Evolutionary conservation across 768 basidiomycete species (phyloP).

Genomic region (Kwoniella pini): DNA sequence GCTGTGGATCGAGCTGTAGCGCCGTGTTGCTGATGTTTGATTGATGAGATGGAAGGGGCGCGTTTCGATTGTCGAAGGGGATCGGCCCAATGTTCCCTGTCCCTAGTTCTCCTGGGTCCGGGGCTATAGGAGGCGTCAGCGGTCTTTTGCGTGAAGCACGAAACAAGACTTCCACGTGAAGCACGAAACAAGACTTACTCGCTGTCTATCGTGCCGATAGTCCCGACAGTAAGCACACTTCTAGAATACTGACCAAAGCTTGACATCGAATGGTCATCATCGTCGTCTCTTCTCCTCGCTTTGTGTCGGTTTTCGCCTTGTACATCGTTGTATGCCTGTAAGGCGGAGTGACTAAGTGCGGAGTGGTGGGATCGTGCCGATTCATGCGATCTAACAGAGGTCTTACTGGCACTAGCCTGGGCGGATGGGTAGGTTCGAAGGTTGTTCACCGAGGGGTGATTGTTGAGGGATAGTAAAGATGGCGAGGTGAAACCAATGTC

Average conservation of each 20-base stretch:
- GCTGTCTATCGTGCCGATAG: slow-evolving; percentile 53
- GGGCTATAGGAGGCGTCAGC: slow-evolving; percentile 39
- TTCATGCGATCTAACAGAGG: slow-evolving; percentile 19
- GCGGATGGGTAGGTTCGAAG: slow-evolving; percentile 10
- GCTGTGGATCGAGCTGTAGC: slow-evolving; percentile 44
- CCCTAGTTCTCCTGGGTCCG: slow-evolving; percentile 42
- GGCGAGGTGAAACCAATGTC: slow-evolving; percentile 2
- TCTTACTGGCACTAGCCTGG: slow-evolving; percentile 7
- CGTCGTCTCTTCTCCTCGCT: slow-evolving; percentile 52
- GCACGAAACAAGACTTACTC: slow-evolving; percentile 43
- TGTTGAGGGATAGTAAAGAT: not conserved
- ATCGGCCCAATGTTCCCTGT: slow-evolving; percentile 32
- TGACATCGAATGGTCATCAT: slow-evolving; percentile 54
- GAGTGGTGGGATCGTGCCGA: slow-evolving; percentile 16
- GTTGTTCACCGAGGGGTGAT: slow-evolving; percentile 2
- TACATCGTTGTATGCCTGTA: slow-evolving; percentile 21
- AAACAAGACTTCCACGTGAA: not conserved
- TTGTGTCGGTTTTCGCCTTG: slow-evolving; percentile 45
- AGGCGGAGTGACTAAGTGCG: slow-evolving; percentile 20
- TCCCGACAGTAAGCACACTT: slow-evolving; percentile 43
- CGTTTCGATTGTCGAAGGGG: slow-evolving; percentile 27
- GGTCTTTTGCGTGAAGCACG: not conserved
- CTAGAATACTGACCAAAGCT: slow-evolving; percentile 42
- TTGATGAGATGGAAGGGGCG: slow-evolving; percentile 37
- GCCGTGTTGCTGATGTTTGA: slow-evolving; percentile 34